These are phyloP conservation scores for Colletotrichum sp. DNA, from an alignment of 2,329 filamentous ascomycete species.

Conservation along the genomic window DNA sequence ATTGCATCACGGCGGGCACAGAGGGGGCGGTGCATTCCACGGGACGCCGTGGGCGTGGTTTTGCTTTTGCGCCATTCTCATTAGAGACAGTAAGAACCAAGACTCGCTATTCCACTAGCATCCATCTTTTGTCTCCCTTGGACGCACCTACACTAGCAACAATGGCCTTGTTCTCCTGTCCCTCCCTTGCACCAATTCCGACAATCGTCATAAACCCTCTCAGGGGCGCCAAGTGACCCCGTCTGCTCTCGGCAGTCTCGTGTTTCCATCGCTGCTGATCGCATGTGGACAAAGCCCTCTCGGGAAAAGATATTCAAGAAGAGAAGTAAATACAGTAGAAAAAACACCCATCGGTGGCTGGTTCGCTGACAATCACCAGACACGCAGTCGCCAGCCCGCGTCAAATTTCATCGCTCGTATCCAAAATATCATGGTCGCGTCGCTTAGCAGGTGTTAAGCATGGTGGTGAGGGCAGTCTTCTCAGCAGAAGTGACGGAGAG, in stretches of 20 bases:
- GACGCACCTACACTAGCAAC: background rate
- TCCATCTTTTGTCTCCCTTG: background rate
- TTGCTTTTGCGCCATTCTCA: background rate
- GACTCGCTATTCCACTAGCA: background rate
- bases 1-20: background rate
- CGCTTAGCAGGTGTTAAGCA: slow-evolving; percentile 67
- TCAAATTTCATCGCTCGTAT: background rate
- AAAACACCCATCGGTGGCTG: background rate
- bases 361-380: background rate
- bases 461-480: slow-evolving; percentile 69
- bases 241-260: background rate
- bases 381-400: background rate
- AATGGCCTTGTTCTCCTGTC: background rate
- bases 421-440: background rate
- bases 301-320: background rate
- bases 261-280: background rate
- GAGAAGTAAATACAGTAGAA: background rate
- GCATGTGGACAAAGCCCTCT: background rate
- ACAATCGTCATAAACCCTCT: background rate
- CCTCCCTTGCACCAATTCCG: background rate
- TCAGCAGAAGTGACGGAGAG: slow-evolving; percentile 75
- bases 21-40: background rate
- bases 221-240: background rate
- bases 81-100: background rate
- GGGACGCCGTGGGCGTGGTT: background rate